phyloP scores from a whole-genome alignment of 2,329 filamentous ascomycete species.

The Colletotrichum sp. region DNA sequence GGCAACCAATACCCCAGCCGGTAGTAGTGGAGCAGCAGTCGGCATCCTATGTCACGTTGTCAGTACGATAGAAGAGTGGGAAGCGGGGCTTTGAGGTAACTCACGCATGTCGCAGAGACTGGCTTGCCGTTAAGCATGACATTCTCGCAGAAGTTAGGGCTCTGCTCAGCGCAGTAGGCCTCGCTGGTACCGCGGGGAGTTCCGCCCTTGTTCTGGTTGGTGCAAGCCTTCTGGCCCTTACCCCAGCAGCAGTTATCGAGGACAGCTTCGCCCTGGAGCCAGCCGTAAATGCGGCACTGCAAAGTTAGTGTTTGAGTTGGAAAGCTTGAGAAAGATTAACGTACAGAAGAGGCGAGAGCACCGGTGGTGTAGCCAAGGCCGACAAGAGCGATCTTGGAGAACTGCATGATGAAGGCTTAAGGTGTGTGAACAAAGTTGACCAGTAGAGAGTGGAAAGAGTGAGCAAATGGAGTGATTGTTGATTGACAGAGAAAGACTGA shows the following conservation, averaged over 20 bases:
- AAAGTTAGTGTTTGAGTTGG: neutral
- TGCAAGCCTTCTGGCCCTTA: neutral
- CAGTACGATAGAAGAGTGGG: neutral
- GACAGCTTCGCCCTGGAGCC: neutral
- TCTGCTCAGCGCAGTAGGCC: neutral
- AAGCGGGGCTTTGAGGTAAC: neutral
- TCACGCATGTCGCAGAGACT: neutral
- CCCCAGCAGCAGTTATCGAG: conserved; percentile 1
- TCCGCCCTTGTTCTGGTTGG: neutral
- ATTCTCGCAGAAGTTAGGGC: neutral
- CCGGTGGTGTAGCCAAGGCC: neutral
- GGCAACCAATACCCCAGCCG: neutral
- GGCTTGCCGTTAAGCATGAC: neutral
- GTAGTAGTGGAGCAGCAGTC: neutral
- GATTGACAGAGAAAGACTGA: neutral
- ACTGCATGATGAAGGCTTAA: neutral
- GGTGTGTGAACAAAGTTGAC: neutral
- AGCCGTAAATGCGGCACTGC: neutral
- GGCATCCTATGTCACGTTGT: neutral
- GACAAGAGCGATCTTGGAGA: neutral
- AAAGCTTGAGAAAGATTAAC: neutral
- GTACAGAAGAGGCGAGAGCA: neutral
- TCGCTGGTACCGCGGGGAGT: neutral
- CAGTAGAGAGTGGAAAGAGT: neutral
- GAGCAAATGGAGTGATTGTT: neutral